Base-by-base conservation (phyloP, 2,329 filamentous ascomycete genomes). In the Aureobasidium sp. region DNA sequence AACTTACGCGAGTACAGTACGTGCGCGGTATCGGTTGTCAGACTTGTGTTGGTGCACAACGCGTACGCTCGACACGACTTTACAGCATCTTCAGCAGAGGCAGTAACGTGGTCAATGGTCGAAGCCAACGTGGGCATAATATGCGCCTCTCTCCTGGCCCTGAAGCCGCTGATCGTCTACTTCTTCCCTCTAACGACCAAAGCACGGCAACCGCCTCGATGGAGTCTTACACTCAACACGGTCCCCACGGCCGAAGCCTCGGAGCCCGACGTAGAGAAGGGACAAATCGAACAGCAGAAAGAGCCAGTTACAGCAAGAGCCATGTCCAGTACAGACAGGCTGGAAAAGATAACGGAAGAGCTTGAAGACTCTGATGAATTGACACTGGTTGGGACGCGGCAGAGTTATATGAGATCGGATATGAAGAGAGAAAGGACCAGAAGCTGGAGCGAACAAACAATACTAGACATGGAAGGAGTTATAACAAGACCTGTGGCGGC, bases 61-160 rank as follows among this genome's bases (percentile, higher is more conserved):
- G 58, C 58, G 6, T 53, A 45, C 23, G 47, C 13, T 25, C 37
- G 40, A 11, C 47, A 60, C 38, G 31, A 60, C 13, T 60, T 27
- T 25, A 60, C 58, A 10, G 40, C 68, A 35, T 71, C 73, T 1
- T 74, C 74, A n/a, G 70, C 72, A 10, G 71, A 73, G 63, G 70
- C 73, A 7, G 64, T 76, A 5, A 69, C 74, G 11, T 77, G 74
- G 70, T 75, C 73, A 2, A 69, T 69, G 1, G 67, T 74, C 42
- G 75, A 79, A 66, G 69, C 73, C 51, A 77, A 78, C 53, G 68
- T 75, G 1, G 74, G 74, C 25, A 76, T 78, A 63, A 71, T 75
- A 4, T 78, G 74, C 64, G 74, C 75, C 11, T 78, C 72, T 2
- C 62, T 78, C 19, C 66, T 77, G 0, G 73, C 75, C 2, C 69